These are phyloP conservation scores for Kwoniella shivajii DNA, from an alignment of 1,284 basidiomycete species.

Conservation along the genomic window DNA sequence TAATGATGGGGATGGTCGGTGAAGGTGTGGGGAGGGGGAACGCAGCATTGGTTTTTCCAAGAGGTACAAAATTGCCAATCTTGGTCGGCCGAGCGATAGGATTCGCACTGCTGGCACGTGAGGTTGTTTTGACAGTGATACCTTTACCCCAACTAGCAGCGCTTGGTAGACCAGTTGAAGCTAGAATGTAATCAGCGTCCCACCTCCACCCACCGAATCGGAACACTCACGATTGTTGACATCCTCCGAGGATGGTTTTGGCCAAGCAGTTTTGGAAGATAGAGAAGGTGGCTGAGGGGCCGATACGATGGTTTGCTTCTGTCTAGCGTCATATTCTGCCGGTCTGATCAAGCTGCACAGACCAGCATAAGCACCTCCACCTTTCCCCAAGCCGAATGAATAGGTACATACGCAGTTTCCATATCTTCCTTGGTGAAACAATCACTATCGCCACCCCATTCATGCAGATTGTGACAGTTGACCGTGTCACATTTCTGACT, in stretches of 20 bases:
- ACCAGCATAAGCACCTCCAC: conserved; percentile 5
- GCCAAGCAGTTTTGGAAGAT: conserved; percentile 37
- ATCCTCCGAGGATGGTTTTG: conserved; percentile 47
- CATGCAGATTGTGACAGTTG: conserved; percentile 88
- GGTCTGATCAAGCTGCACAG: conserved; percentile 42
- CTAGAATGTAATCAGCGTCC: conserved; percentile 12
- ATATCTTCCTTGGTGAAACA: conserved; percentile 92
- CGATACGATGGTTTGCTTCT: conserved; percentile 41
- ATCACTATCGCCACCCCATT: conserved; percentile 98
- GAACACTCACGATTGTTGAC: conserved; percentile 36
- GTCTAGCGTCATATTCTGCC: conserved; percentile 49
- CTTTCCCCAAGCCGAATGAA: background rate
- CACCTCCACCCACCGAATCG: background rate
- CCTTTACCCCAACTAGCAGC: conserved; percentile 73
- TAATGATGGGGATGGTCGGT: conserved; percentile 49
- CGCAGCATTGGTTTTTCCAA: conserved; percentile 41
- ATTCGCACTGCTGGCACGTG: conserved; percentile 32
- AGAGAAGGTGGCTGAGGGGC: conserved; percentile 23
- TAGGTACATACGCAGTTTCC: conserved; percentile 71
- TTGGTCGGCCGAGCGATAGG: conserved; percentile 38
- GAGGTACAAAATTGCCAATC: conserved; percentile 42
- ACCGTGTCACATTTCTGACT: conserved; percentile 74
- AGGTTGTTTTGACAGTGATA: conserved; percentile 31
- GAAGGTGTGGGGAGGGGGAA: conserved; percentile 64
- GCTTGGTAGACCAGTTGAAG: conserved; percentile 65